These are phyloP conservation scores for Ampelomyces quisqualis DNA, from an alignment of 2,329 filamentous ascomycete species.

Conservation along the genomic window DNA sequence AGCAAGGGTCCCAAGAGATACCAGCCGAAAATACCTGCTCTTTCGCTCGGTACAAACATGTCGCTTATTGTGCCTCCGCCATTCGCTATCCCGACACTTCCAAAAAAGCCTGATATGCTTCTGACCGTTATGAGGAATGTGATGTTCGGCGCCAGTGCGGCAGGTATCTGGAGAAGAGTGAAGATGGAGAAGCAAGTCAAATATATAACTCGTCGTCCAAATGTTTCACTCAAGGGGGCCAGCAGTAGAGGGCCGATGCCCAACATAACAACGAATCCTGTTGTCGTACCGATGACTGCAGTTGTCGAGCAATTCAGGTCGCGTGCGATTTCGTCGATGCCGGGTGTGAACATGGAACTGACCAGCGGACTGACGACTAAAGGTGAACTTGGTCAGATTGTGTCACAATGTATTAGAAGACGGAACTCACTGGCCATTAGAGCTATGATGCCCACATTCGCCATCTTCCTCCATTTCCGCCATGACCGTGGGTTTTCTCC, in stretches of 20 bases:
- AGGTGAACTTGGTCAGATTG: neutral
- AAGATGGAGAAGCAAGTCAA: constrained; percentile 50
- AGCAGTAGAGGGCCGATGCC: constrained; percentile 52
- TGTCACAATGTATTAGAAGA: neutral
- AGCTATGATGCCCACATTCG: constrained; percentile 54
- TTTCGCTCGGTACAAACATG: constrained; percentile 51
- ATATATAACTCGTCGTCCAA: constrained; percentile 50
- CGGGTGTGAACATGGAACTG: constrained; percentile 55
- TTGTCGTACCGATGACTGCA: constrained; percentile 52
- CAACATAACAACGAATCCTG: constrained; percentile 53
- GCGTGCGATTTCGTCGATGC: constrained; percentile 53
- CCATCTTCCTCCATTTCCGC: constrained; percentile 48
- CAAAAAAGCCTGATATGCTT: constrained; percentile 53
- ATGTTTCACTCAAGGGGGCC: constrained; percentile 51
- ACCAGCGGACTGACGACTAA: constrained; percentile 51
- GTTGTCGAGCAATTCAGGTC: constrained; percentile 47
- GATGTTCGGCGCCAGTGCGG: constrained; percentile 52
- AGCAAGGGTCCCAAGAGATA: constrained; percentile 49
- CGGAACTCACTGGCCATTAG: constrained; percentile 48
- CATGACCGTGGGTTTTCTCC: constrained; percentile 51
- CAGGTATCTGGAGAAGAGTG: constrained; percentile 50
- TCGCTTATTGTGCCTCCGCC: constrained; percentile 56
- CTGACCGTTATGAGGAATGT: constrained; percentile 48
- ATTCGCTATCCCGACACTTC: constrained; percentile 53
- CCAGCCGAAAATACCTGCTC: constrained; percentile 51